Evolutionary conservation across 768 basidiomycete species (phyloP), one percentile per base, ranked within the genome.

Genomic region (Tylopilus plumbeoviolaceoides): DNA sequence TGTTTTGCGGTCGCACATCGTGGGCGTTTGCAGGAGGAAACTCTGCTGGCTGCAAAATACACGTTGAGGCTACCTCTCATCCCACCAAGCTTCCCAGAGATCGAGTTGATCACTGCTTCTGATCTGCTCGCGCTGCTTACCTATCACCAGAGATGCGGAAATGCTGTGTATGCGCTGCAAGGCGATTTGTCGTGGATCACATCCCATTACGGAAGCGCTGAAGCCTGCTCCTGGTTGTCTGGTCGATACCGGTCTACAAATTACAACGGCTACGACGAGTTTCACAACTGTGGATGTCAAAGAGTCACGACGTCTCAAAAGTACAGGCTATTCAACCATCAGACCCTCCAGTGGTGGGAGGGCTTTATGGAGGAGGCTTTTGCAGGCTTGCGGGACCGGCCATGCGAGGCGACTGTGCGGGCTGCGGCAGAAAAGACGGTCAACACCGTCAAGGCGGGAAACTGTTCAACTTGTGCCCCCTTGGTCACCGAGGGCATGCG

Each of bases 1-100:
- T 62, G 64, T 18, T 73, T 68, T 50, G 70, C 66, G 1, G 62
- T 73, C 6, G 69, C 70, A 1, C 56, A 59, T 44, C 61, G 52
- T 14, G 66, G 64, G 12, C 28, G 50, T 1, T 51, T 67, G 33
- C 48, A 47, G n/a, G 56, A 59, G 6, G 62, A 71, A 36, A 64
- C 65, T 0, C 31, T 57, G 6, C 51, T 64, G 4, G 68, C 72
- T n/a, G 69, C 72, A 5, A 63, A 54, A 18, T 51, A 57, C 27
- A 67, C 71, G 7, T 51, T 73, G 47, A 47, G 56, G 23, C 49
- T 58, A 18, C 62, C 71, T 0, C 53, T 70, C 36, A 57, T 62
- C 4, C 61, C 65, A 0, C 21, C 28, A 3, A 58, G 61, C 48
- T 61, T 63, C 9, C 40, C 59, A 31, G 71, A 70, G 41, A 58